Conservation (phyloP, 139 green algal genomes). For the Picocystis salinarum region DNA sequence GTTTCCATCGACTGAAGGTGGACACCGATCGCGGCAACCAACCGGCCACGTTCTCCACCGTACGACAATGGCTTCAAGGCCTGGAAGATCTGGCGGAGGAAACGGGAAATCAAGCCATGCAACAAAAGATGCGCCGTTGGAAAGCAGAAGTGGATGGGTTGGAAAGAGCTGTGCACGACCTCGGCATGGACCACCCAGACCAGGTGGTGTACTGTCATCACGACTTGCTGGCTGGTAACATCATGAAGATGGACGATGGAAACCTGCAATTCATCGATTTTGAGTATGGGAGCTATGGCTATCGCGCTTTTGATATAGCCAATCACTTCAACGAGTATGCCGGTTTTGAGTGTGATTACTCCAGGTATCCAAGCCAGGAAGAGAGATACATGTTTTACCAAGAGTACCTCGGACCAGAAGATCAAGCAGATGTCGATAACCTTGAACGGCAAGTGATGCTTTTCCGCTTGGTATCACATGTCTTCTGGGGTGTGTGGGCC, state of each 20-base stretch:
- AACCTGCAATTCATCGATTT: slow-evolving; percentile 81
- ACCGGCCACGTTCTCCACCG: too few relatives aligned
- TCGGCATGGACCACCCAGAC: too few relatives aligned
- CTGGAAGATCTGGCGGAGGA: too few relatives aligned
- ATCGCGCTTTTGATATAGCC: slow-evolving; percentile 59
- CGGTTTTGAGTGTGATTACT: slow-evolving; percentile 84
- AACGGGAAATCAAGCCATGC: too few relatives aligned
- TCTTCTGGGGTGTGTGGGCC: slow-evolving; percentile 85
- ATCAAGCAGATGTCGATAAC: slow-evolving; percentile 7
- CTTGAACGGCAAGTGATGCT: slow-evolving; percentile 46
- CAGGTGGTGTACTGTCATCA: slow-evolving; percentile 69
- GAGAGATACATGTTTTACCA: neutral
- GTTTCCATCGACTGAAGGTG: too few relatives aligned
- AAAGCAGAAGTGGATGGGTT: neutral
- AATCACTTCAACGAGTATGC: slow-evolving; percentile 98
- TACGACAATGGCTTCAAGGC: too few relatives aligned
- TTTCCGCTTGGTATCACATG: slow-evolving; percentile 62
- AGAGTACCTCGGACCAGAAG: slow-evolving; percentile 1
- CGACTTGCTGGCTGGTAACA: slow-evolving; percentile 72
- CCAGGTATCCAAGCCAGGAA: slow-evolving; percentile 13
- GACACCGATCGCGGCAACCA: too few relatives aligned
- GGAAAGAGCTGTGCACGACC: slow-evolving; percentile 8
- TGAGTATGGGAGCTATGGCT: slow-evolving; percentile 66
- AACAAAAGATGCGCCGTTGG: too few relatives aligned
- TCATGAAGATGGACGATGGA: slow-evolving; percentile 34